Percentiles rank a stretch among this genome's conserved stretches.
Conservation (phyloP, 73 alveolate genomes). For the Tetrahymena elliotti region DNA sequence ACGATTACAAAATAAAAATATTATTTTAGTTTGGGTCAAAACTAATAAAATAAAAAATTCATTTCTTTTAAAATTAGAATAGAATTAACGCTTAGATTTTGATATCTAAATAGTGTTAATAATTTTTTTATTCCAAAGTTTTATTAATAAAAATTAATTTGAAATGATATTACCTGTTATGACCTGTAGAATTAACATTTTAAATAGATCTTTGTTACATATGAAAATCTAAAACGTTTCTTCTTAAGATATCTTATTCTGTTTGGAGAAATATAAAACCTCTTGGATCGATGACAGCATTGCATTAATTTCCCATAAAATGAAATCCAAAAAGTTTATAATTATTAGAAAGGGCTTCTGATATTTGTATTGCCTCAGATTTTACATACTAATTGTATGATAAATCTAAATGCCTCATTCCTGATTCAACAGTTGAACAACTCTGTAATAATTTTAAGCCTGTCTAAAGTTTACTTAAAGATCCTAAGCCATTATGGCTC, state of each 20-base stretch:
- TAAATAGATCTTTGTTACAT: background rate
- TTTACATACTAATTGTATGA: slow-evolving; percentile 23
- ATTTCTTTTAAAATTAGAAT: no score
- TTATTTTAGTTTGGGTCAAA: no score
- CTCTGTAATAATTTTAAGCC: slow-evolving; percentile 16
- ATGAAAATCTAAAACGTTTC: slow-evolving; percentile 4
- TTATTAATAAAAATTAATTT: no score
- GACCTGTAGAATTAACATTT: background rate
- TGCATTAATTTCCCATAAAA: slow-evolving; percentile 22
- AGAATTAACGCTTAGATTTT: no score
- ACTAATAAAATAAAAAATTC: no score
- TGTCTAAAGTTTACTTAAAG: slow-evolving; percentile 11
- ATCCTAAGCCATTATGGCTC: slow-evolving; percentile 25
- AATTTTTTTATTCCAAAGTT: no score
- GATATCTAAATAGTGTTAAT: no score
- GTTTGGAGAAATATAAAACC: slow-evolving; percentile 16
- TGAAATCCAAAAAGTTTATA: slow-evolving; percentile 34
- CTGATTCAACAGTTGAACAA: slow-evolving; percentile 10
- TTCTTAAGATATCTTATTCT: background rate
- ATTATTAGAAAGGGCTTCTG: slow-evolving; percentile 4
- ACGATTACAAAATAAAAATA: no score
- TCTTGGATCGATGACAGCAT: slow-evolving; percentile 11
- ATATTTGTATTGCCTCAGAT: slow-evolving; percentile 6
- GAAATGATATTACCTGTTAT: background rate
- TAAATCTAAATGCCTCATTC: slow-evolving; percentile 31